Conservation (phyloP, 768 basidiomycete species). For the Boletus sensibilis region DNA sequence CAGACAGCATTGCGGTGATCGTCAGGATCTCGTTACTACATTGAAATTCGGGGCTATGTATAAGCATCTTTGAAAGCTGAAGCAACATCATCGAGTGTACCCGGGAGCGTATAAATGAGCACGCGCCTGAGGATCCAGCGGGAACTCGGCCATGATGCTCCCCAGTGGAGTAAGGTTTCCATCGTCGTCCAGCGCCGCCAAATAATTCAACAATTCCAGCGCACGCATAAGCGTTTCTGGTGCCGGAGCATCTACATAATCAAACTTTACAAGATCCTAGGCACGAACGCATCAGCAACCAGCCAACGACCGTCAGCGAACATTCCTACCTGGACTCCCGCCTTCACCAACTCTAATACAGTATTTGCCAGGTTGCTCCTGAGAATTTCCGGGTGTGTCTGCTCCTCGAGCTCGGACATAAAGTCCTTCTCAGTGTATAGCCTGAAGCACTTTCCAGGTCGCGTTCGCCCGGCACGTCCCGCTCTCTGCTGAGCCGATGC, state of each 20-base stretch:
- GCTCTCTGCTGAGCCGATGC: constrained; percentile 95
- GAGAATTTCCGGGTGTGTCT: constrained; percentile 95
- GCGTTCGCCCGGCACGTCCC: constrained; percentile 92
- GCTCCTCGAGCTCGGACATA: constrained; percentile 92
- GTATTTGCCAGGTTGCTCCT: constrained; percentile 91
- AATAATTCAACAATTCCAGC: constrained; percentile 87
- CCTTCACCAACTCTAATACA: constrained; percentile 89
- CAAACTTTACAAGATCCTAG: constrained; percentile 79
- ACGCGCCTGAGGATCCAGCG: constrained; percentile 90
- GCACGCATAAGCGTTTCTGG: constrained; percentile 98
- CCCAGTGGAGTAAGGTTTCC: constrained; percentile 88
- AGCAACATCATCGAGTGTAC: not conserved
- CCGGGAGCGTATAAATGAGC: not conserved
- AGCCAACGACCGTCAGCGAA: not conserved
- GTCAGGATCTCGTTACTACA: constrained; percentile 96
- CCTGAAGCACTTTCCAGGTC: constrained; percentile 96
- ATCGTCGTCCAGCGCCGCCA: constrained; percentile 91
- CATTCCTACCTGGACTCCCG: constrained; percentile 73
- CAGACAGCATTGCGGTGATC: constrained; percentile 95
- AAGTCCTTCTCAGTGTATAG: constrained; percentile 98
- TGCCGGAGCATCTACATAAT: constrained; percentile 91
- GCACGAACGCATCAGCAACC: not conserved
- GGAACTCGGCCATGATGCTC: constrained; percentile 95
- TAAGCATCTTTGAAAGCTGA: constrained; percentile 86
- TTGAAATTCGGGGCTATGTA: constrained; percentile 90